Base-by-base conservation (phyloP, 345 rosid genomes). In the Durio zibethinus region DNA sequence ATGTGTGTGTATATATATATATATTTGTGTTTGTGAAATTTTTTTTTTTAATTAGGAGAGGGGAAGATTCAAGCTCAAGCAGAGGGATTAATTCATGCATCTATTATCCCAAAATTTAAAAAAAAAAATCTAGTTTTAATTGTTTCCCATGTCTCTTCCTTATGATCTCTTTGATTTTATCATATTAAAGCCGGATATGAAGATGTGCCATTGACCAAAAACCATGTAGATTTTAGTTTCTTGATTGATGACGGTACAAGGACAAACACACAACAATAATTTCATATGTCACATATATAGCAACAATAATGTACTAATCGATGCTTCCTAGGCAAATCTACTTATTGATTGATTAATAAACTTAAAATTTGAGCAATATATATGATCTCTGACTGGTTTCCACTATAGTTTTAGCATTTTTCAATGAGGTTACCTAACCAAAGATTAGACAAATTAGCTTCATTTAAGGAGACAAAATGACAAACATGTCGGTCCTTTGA, bases 391-490 rank as follows among this genome's bases (percentile, higher is more conserved):
- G 23, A 52, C 56, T 52, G 56, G 4, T 52, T 52, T 7, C 56
- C 9, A 52, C 54, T 52, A 20, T 20, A 12, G 21, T 15, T 18
- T 52, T 18, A 52, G n/a, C 1, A 4, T 16, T 16, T 52, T 52
- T 2, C 4, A 52, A 52, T 4, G 20, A 20, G n/a, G 15, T 31
- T 6, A 31, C 2, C 48, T 48, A 36, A 3, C 45, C 35, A 10
- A 10, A 56, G 54, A n/a, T 47, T 59, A 43, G 76, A 80, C 71
- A 59, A 40, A 10, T 29, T 50, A 29, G 72, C 75, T 66, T 42
- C 82, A 67, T 29, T 67, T 78, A 69, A 76, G 80, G 82, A 57
- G 72, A 79, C 84, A 81, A 78, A 69, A 61, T 61, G 84, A 84
- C 80, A 83, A 67, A 68, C 23, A 23, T 60, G 68, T 61, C 18